Evolutionary conservation across 2,329 filamentous ascomycete species (phyloP).

Genomic region (Fusarium sp.): DNA sequence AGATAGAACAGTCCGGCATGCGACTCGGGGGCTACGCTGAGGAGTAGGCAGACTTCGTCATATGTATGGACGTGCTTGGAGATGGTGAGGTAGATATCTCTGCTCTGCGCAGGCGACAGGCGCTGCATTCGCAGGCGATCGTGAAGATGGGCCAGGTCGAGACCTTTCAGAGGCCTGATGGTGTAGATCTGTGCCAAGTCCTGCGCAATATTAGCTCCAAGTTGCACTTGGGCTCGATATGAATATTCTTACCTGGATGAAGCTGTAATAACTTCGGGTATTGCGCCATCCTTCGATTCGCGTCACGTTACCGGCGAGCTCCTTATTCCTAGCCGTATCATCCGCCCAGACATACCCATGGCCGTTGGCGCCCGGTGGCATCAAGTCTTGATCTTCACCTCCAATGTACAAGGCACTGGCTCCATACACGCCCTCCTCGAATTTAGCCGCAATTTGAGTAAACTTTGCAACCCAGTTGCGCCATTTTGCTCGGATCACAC

Average conservation of each 20-base stretch:
- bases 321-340: conserved; percentile 80
- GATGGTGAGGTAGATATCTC: conserved; percentile 86
- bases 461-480: conserved; percentile 95
- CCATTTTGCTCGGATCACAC: conserved; percentile 91
- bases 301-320: conserved; percentile 90
- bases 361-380: conserved; percentile 71
- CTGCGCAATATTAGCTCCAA: conserved; percentile 52
- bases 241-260: conserved; percentile 75
- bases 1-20: conserved; percentile 92
- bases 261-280: conserved; percentile 94
- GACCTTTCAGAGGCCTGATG: conserved; percentile 75
- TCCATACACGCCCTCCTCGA: conserved; percentile 95
- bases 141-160: conserved; percentile 92
- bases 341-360: conserved; percentile 97
- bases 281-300: conserved; percentile 97
- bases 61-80: conserved; percentile 80
- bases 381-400: conserved; percentile 73
- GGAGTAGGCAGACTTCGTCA: conserved; percentile 84
- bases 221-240: neutral
- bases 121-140: conserved; percentile 88
- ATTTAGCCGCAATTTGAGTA: conserved; percentile 89
- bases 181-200: conserved; percentile 73
- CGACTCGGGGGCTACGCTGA: conserved; percentile 84
- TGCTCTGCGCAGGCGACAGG: conserved; percentile 78
- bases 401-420: conserved; percentile 90